A percentile compares a stretch with the other conserved stretches of the same genome.
Conservation (phyloP, 306 rosid species). For the Oemleria cerasiformis region DNA sequence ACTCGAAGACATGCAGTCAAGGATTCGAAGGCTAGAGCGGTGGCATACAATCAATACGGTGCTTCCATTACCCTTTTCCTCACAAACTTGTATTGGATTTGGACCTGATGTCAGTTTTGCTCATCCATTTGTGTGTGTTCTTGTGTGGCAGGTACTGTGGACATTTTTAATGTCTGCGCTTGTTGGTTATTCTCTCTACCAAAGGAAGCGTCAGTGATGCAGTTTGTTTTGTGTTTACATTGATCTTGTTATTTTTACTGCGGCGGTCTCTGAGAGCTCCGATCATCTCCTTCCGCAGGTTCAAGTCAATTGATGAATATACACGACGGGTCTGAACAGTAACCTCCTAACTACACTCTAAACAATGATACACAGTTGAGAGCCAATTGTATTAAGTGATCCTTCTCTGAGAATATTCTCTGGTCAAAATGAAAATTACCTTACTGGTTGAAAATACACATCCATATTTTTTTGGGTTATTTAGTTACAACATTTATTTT, state of each 20-base stretch:
- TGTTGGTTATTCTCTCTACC: constrained; percentile 93
- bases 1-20: constrained; percentile 91
- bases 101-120: neutral
- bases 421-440: constrained; percentile 13
- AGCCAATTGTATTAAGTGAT: neutral
- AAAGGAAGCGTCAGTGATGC: constrained; percentile 65
- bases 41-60: constrained; percentile 97
- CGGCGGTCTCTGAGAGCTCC: constrained; percentile 4
- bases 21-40: constrained; percentile 85
- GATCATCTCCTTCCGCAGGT: constrained; percentile 1
- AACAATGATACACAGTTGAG: neutral
- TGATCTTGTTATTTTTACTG: constrained; percentile 1
- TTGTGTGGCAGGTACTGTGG: constrained; percentile 75
- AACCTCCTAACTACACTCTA: neutral
- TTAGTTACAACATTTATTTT: neutral
- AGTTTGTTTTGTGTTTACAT: neutral
- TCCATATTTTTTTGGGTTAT: neutral
- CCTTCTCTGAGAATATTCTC: neutral
- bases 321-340: neutral
- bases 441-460: neutral
- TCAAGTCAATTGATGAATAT: neutral
- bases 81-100: neutral
- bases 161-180: constrained; percentile 93
- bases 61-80: constrained; percentile 1
- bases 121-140: neutral